Conservation (phyloP, 1,284 basidiomycete genomes). For the Butyriboletus appendiculatus region DNA sequence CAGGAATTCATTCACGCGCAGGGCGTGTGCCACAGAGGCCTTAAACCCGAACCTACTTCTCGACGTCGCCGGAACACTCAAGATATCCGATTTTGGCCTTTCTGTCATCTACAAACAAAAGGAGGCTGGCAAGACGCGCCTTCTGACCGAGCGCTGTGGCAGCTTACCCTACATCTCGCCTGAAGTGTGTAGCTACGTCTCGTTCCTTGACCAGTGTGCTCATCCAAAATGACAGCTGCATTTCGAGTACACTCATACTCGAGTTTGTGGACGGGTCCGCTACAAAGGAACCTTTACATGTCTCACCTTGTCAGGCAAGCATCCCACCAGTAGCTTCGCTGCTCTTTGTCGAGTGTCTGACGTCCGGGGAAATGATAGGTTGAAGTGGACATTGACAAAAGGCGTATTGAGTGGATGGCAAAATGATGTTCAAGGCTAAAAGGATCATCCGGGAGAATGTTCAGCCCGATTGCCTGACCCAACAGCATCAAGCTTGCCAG, state of each 20-base stretch:
- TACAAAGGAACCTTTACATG: too few relatives aligned
- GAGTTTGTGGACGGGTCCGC: too few relatives aligned
- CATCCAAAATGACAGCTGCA: conserved; percentile 43
- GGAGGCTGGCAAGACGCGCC: conserved; percentile 72
- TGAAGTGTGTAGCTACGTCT: conserved; percentile 59
- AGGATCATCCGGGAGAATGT: background rate
- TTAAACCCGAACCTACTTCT: conserved; percentile 95
- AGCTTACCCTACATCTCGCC: conserved; percentile 96
- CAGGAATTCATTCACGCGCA: conserved; percentile 84
- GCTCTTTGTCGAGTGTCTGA: too few relatives aligned
- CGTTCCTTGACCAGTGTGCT: background rate
- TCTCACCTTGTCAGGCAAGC: too few relatives aligned
- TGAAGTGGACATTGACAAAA: too few relatives aligned
- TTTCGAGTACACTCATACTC: conserved; percentile 1
- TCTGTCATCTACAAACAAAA: conserved; percentile 92
- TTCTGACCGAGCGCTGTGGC: conserved; percentile 83
- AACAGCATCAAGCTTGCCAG: background rate
- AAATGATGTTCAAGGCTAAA: background rate
- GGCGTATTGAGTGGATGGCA: background rate
- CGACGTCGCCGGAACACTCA: conserved; percentile 77
- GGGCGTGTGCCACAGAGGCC: conserved; percentile 94
- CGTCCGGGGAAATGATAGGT: too few relatives aligned
- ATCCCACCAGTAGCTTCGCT: too few relatives aligned
- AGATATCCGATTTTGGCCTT: conserved; percentile 95
- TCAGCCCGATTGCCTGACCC: background rate